Percentiles rank a stretch among this genome's conserved stretches.
Evolutionary conservation across 495 filamentous ascomycete genomes (phyloP).

Genomic region (Xylaria acuta): DNA sequence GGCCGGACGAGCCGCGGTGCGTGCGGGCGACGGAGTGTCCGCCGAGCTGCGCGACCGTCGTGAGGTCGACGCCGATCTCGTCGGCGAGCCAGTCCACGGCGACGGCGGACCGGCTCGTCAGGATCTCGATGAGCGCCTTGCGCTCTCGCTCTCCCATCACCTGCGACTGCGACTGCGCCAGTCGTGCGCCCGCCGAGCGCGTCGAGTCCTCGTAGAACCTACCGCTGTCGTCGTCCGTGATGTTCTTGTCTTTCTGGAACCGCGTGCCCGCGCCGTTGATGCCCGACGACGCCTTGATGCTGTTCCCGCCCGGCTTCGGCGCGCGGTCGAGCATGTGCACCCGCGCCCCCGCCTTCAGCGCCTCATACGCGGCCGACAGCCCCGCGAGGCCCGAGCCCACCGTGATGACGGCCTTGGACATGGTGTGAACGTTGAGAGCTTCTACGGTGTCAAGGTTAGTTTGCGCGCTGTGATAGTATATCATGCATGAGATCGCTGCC

Average conservation of each 20-base stretch:
- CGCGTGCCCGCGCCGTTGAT: conserved; percentile 65
- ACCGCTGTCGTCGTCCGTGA: conserved; percentile 7
- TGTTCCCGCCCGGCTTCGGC: conserved; percentile 65
- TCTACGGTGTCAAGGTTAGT: neutral
- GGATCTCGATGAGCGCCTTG: conserved; percentile 48
- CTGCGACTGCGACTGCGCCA: conserved; percentile 30
- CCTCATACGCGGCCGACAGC: conserved; percentile 55
- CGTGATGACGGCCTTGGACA: conserved; percentile 48
- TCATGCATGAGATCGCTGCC: conserved; percentile 37
- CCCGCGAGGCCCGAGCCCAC: conserved; percentile 61
- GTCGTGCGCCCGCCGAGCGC: conserved; percentile 50
- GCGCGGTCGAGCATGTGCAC: conserved; percentile 62
- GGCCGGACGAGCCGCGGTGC: conserved; percentile 57
- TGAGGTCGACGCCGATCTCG: conserved; percentile 60
- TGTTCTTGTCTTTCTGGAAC: conserved; percentile 49
- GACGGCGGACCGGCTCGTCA: conserved; percentile 48
- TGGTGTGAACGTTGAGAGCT: conserved; percentile 5
- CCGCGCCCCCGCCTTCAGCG: conserved; percentile 50
- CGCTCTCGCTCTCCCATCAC: conserved; percentile 31
- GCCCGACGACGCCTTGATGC: conserved; percentile 67
- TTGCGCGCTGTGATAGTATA: conserved; percentile 27
- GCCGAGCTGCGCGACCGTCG: conserved; percentile 59
- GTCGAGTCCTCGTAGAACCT: conserved; percentile 61
- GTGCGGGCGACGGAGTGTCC: conserved; percentile 61
- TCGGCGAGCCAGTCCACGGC: conserved; percentile 60